Conservation (phyloP, 768 basidiomycete genomes). For the Cystofilobasidium capitatum region DNA sequence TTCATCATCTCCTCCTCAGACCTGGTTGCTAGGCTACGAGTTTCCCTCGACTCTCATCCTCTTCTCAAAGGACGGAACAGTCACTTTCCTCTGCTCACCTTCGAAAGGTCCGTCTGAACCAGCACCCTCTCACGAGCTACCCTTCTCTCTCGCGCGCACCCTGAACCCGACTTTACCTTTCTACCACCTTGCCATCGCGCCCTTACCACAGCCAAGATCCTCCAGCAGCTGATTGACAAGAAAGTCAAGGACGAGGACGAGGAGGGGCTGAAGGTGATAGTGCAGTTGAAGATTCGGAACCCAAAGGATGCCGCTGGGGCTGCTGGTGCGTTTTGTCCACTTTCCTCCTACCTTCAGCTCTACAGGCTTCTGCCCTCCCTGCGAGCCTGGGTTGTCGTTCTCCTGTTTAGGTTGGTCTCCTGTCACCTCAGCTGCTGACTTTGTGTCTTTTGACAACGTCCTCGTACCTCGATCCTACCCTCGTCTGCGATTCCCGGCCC, state of each 20-base stretch:
- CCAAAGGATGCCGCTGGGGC: constrained; percentile 18
- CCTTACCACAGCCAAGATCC: constrained; percentile 59
- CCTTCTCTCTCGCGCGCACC: background rate
- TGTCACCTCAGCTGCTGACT: too few relatives aligned
- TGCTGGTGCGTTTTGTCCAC: constrained; percentile 3
- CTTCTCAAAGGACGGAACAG: constrained; percentile 58
- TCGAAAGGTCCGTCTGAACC: constrained; percentile 59
- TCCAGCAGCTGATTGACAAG: constrained; percentile 57
- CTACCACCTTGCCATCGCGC: constrained; percentile 13
- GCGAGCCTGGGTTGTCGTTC: too few relatives aligned
- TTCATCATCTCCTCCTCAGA: constrained; percentile 45
- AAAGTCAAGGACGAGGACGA: constrained; percentile 30
- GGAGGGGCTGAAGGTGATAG: background rate
- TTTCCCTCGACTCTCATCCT: constrained; percentile 88
- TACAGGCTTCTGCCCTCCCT: too few relatives aligned
- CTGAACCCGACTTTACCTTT: background rate
- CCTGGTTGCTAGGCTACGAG: constrained; percentile 94
- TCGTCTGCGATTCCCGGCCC: background rate
- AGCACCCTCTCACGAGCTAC: background rate
- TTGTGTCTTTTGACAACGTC: too few relatives aligned
- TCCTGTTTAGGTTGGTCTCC: too few relatives aligned
- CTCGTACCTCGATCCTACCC: too few relatives aligned
- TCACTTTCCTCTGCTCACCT: constrained; percentile 72
- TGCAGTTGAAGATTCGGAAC: constrained; percentile 16
- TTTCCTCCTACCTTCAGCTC: background rate